Evolutionary conservation across 352 stramenopile genomes (phyloP), one percentile per base, ranked within the genome.

Genomic region (Phytopythium montanum): DNA sequence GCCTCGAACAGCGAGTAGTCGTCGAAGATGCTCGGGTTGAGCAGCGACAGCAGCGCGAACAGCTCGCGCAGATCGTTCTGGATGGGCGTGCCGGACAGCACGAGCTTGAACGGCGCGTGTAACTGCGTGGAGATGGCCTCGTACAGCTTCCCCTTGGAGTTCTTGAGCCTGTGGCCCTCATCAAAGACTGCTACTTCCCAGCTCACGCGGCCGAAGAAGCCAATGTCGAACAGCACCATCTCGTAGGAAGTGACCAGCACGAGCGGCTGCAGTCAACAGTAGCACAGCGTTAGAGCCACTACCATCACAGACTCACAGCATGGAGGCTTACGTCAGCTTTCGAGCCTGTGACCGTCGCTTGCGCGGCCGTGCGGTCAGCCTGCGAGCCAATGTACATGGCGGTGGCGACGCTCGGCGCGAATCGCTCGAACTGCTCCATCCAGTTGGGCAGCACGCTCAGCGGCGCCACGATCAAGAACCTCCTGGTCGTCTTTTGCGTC

Each of bases 81-180:
- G 54, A 97, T 85, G 5, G 90, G 88, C 16, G 88, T 97, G 10
- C 90, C 90, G n/a, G 69, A 96, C 18, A 87, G 61, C 66, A 93
- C 77, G 65, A 69, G 70, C 73, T 75, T 92, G 63, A 68, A 70
- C 21, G 59, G 64, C 8, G 72, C 61, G 13, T 52, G 68, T 2
- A 82, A 60, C 45, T 52, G 74, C 6, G 70, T 78, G 31, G 72
- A 61, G 29, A 94, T 62, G 34, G 72, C 56, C n/a, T 70, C 59
- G 58, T 87, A 74, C 36, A 90, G 64, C 54, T 80, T 71, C 1
- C 84, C 71, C 38, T 82, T 78, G 1, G 69, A 66, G 61, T 96
- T 97, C 72, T 96, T 96, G n/a, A 97, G 86, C 19, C 81, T 70
- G 62, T 97, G 90, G 25, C 82, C 87, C 69, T 97, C 90, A 59